Evolutionary conservation across 2,329 filamentous ascomycete genomes (phyloP), one percentile per base, ranked within the genome.

Genomic region (Trematosphaeria pertusa): DNA sequence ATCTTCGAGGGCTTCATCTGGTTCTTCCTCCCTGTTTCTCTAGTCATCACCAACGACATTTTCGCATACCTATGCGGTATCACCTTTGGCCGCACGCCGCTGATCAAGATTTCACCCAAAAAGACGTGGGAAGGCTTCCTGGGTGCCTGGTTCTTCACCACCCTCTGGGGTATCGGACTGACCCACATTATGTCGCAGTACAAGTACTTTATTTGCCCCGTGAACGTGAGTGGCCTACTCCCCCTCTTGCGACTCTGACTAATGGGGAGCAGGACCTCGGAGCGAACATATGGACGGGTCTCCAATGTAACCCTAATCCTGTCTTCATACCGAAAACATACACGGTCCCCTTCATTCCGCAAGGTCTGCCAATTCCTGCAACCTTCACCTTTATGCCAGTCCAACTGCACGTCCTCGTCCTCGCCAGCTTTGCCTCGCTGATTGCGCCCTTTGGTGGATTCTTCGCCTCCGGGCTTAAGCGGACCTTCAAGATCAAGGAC

Each of bases 401-500:
- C 75, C 93, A 97, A 72, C 87, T 97, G 68, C 94, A 99, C 75
- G 88, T 96, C 59, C 81, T 97, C 43, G 82, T 90, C 41, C 87
- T 97, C 64, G 91, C 91, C 12, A 91, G 91, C 1, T 99, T 99
- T 65, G 94, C 94, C 36, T 97, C 93, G 3, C 82, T 99, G 28
- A 96, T 99, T 62, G 94, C 94, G 7, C 94, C 94, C 2, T 99
- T 99, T 65, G 94, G 94, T 46, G 94, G 94, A 21, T 99, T 99
- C 82, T 99, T 99, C 70, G 94, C 94, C 4, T 97, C 92, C 2
- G 94, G 94, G 1, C 82, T 99, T 47, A 99, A 99, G 83, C 89
- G 94, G 21, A 97, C 93, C 3, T 99, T 99, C 79, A 97, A 99
- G 78, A 95, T 99, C 81, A 99, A 99, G 81, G 94, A 99, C 77